Conservation (phyloP, 2,329 filamentous ascomycete genomes). For the Hymenoscyphus fructigenus region DNA sequence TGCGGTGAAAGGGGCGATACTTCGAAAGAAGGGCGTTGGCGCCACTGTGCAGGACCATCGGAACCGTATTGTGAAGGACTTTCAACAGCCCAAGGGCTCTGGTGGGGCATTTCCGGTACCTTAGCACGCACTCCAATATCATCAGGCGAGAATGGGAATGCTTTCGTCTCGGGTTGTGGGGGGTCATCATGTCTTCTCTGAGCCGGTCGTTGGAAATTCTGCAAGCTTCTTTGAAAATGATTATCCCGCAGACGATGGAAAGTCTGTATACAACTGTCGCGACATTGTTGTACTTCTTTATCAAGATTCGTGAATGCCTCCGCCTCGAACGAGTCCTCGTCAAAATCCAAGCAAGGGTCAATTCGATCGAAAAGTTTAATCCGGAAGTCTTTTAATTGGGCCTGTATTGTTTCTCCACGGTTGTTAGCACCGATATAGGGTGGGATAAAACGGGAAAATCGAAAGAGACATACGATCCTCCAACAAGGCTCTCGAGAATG, state of each 20-base stretch:
- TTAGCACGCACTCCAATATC: background rate
- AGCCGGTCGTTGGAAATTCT: background rate
- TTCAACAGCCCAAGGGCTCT: constrained; percentile 27
- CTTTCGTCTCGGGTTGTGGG: background rate
- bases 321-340: constrained; percentile 31
- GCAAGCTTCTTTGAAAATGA: constrained; percentile 38
- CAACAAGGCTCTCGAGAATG: constrained; percentile 28
- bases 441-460: background rate
- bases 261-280: constrained; percentile 28
- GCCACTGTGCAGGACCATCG: constrained; percentile 1
- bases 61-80: constrained; percentile 21
- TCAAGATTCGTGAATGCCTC: constrained; percentile 26
- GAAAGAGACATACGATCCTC: constrained; percentile 29
- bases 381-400: constrained; percentile 30
- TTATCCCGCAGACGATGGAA: constrained; percentile 27
- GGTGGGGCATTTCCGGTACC: no score
- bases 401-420: constrained; percentile 26
- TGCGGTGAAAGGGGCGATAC: background rate
- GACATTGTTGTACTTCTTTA: constrained; percentile 29
- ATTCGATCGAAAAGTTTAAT: constrained; percentile 33
- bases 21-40: constrained; percentile 2
- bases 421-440: constrained; percentile 11
- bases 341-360: constrained; percentile 31
- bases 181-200: background rate
- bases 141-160: constrained; percentile 9